These are phyloP conservation scores for Candida cerambycidarum DNA, from an alignment of 805 yeast genomes.

Conservation along the genomic window DNA sequence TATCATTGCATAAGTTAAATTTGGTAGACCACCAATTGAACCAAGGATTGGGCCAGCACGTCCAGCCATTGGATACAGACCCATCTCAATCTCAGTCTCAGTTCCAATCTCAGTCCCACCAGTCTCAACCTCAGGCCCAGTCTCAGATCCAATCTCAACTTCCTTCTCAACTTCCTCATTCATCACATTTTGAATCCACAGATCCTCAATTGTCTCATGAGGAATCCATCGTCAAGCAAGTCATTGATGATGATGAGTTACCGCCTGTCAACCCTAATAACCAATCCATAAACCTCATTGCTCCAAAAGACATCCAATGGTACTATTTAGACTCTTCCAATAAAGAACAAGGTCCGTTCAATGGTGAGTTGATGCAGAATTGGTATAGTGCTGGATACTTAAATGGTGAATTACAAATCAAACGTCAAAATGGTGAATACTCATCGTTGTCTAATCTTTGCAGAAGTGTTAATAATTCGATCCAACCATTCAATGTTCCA, in stretches of 20 bases:
- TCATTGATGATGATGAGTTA: neutral
- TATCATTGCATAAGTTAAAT: neutral
- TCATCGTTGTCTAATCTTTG: constrained; percentile 55
- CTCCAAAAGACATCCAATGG: constrained; percentile 53
- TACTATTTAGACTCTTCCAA: constrained; percentile 69
- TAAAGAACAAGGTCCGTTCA: constrained; percentile 78
- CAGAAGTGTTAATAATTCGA: constrained; percentile 44
- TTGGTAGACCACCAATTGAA: neutral
- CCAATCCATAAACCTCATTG: neutral
- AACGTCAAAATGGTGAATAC: constrained; percentile 54
- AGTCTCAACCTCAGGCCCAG: neutral
- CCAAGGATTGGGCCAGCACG: too few species aligned
- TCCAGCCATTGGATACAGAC: too few species aligned
- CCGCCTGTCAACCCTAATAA: too few species aligned
- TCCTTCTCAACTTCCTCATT: neutral
- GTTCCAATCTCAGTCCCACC: neutral
- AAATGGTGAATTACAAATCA: constrained; percentile 50
- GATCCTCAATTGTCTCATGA: too few species aligned
- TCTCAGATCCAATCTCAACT: neutral
- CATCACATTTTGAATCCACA: neutral
- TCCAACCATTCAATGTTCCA: constrained; percentile 64
- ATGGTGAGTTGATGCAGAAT: constrained; percentile 69
- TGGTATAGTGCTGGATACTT: constrained; percentile 71
- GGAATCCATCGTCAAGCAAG: constrained; percentile 1
- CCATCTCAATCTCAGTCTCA: neutral